Evolutionary conservation across 306 rosid species (phyloP).

Genomic region (Quercus wislizeni): DNA sequence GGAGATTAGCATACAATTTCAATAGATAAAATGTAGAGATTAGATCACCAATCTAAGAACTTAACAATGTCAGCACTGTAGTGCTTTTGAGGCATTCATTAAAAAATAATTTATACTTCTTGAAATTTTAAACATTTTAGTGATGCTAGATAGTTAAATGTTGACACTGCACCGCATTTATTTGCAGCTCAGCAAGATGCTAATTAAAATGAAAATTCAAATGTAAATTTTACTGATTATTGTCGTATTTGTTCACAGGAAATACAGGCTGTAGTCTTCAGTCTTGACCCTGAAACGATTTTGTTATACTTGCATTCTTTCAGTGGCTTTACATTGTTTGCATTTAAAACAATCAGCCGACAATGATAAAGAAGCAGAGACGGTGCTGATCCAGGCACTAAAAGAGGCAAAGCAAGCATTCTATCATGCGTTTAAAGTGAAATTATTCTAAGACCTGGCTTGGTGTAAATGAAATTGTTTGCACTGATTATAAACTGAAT

Average conservation of each 20-base stretch:
- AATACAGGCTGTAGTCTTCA: background rate
- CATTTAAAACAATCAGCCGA: background rate
- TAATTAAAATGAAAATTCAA: background rate
- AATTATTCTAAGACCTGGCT: background rate
- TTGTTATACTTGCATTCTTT: conserved; percentile 3
- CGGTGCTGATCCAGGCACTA: background rate
- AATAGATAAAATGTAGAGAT: background rate
- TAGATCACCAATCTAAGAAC: background rate
- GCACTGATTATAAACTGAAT: background rate
- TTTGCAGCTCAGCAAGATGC: background rate
- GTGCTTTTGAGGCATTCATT: background rate
- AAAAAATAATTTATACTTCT: background rate
- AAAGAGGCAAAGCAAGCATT: background rate
- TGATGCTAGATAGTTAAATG: background rate
- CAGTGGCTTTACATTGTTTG: conserved; percentile 8
- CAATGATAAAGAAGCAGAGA: background rate
- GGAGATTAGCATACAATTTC: background rate
- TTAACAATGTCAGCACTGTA: background rate
- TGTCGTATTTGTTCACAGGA: conserved; percentile 25
- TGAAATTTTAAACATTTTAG: background rate
- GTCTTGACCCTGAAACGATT: background rate
- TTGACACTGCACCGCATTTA: background rate
- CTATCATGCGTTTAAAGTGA: background rate
- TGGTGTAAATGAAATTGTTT: background rate
- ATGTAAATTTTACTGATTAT: background rate